phyloP scores from a whole-genome alignment of 169 alveolate genomes.

The Plasmodium adleri region DNA sequence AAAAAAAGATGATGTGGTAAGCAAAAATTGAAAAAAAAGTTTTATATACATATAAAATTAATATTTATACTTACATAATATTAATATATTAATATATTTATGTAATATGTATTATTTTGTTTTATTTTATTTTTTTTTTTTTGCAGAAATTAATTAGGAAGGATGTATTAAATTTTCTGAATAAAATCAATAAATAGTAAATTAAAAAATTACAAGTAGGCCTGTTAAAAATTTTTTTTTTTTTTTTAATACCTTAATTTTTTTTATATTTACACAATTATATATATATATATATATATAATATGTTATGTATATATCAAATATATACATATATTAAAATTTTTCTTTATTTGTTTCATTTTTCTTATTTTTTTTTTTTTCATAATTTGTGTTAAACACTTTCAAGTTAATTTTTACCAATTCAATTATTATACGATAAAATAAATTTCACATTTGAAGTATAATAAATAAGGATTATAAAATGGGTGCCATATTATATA shows the following conservation, averaged over 20 bases:
- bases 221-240: constrained; percentile 6
- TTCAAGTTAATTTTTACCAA: too few species aligned
- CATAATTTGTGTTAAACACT: too few species aligned
- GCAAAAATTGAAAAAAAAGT: not conserved
- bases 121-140: not conserved
- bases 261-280: constrained; percentile 2
- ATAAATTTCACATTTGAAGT: too few species aligned
- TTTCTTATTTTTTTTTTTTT: constrained; percentile 17
- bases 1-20: constrained; percentile 14
- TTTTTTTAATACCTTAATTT: constrained; percentile 11
- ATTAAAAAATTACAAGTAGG: too few species aligned
- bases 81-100: not conserved
- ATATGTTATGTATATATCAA: too few species aligned
- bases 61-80: constrained; percentile 8
- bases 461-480: too few species aligned
- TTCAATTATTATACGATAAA: too few species aligned
- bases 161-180: constrained; percentile 68
- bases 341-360: constrained; percentile 7
- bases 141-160: constrained; percentile 57
- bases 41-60: not conserved
- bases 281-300: too few species aligned
- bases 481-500: too few species aligned
- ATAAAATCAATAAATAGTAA: constrained; percentile 5
- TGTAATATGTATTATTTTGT: not conserved
- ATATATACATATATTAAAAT: too few species aligned